These are phyloP conservation scores for Astraeus odoratus DNA, from an alignment of 768 basidiomycete genomes.

Conservation along the genomic window DNA sequence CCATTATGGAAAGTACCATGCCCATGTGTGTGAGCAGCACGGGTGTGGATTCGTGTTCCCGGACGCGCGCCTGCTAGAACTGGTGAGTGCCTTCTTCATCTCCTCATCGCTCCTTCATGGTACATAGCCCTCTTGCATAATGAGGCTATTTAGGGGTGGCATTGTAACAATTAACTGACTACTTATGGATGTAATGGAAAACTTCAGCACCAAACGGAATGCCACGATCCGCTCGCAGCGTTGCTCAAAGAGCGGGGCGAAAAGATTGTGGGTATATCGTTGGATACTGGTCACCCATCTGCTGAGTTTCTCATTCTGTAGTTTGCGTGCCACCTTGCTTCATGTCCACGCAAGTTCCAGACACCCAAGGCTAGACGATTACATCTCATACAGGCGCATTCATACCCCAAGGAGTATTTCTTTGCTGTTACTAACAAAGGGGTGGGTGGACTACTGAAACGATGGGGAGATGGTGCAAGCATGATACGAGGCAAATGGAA, in stretches of 20 bases:
- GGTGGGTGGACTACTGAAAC: slow-evolving; percentile 68
- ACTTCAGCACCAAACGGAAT: slow-evolving; percentile 73
- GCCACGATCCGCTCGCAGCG: slow-evolving; percentile 80
- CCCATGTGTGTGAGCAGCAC: slow-evolving; percentile 68
- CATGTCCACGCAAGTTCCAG: slow-evolving; percentile 53
- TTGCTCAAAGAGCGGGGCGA: slow-evolving; percentile 73
- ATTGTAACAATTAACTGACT: neutral
- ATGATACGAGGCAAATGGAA: slow-evolving; percentile 74
- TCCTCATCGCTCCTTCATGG: neutral
- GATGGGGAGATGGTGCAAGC: slow-evolving; percentile 81
- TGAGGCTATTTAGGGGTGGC: neutral
- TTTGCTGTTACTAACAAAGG: slow-evolving; percentile 91
- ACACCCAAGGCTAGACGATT: slow-evolving; percentile 72
- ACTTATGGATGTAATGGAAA: neutral
- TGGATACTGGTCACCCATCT: slow-evolving; percentile 10
- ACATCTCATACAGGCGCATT: slow-evolving; percentile 77
- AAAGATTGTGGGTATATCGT: slow-evolving; percentile 54
- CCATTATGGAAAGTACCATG: slow-evolving; percentile 80
- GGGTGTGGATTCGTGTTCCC: slow-evolving; percentile 82
- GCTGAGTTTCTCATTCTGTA: slow-evolving; percentile 15
- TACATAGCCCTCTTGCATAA: neutral
- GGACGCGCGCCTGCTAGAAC: slow-evolving; percentile 65
- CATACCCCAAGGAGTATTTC: slow-evolving; percentile 85
- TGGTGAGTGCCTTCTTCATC: slow-evolving; percentile 48
- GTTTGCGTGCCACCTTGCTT: slow-evolving; percentile 75